These are phyloP conservation scores for Phalaenopsis hybrid DNA, from an alignment of 116 monocot species.

Conservation along the genomic window DNA sequence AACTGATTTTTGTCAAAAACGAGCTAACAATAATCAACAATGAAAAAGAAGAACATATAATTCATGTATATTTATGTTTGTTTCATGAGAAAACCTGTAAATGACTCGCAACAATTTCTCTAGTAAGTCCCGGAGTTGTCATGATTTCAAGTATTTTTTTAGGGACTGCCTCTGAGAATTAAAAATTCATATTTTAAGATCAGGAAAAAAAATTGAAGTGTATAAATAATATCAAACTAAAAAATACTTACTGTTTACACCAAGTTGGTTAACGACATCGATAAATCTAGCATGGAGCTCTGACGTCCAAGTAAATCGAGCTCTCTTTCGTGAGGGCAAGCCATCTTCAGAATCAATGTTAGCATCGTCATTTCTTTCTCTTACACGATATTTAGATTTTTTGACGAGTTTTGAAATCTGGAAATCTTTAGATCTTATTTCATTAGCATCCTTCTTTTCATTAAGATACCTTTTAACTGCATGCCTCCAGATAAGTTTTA, in stretches of 20 bases:
- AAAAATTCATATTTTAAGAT: neutral
- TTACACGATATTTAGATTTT: neutral
- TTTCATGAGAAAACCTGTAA: slow-evolving; percentile 19
- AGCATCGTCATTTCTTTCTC: slow-evolving; percentile 3
- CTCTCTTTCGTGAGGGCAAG: neutral
- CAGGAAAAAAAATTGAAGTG: neutral
- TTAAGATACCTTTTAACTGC: neutral
- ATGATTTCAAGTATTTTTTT: slow-evolving; percentile 23
- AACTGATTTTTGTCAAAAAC: too few species aligned
- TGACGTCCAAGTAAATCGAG: slow-evolving; percentile 7
- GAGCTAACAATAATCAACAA: neutral
- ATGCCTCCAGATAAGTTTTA: slow-evolving; percentile 5
- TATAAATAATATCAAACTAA: neutral
- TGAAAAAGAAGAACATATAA: neutral
- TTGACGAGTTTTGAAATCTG: neutral
- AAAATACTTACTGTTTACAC: slow-evolving; percentile 21
- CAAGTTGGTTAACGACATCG: slow-evolving; percentile 22
- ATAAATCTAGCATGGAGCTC: slow-evolving; percentile 27
- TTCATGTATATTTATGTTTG: neutral
- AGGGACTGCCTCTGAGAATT: slow-evolving; percentile 18
- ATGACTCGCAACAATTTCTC: slow-evolving; percentile 29
- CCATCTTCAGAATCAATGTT: slow-evolving; percentile 6
- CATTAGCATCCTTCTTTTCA: neutral
- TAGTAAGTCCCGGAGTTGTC: slow-evolving; percentile 11
- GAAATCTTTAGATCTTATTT: neutral